Conservation (phyloP, 176 grass and related monocot species). For the Rhynchospora pubera region DNA sequence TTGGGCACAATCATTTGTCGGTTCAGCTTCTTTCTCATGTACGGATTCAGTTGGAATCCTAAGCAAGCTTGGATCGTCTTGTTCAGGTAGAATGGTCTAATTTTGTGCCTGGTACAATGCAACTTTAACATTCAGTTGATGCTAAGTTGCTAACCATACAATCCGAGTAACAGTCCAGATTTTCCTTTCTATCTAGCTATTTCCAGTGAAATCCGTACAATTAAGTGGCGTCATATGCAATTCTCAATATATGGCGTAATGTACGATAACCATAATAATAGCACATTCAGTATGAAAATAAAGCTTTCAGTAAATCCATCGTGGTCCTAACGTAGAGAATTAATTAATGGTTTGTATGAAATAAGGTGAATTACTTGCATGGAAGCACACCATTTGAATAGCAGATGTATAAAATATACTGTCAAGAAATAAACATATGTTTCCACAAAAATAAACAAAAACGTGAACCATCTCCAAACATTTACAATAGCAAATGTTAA, state of each 20-base stretch:
- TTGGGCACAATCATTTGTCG: neutral
- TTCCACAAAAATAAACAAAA: neutral
- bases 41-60: neutral
- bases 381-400: neutral
- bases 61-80: neutral
- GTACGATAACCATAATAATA: neutral
- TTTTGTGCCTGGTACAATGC: no score
- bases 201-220: neutral
- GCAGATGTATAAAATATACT: neutral
- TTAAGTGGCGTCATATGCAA: neutral
- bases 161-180: neutral
- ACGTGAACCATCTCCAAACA: neutral
- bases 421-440: neutral
- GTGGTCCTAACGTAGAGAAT: no score
- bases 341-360: neutral
- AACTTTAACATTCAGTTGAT: neutral
- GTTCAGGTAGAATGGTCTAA: neutral
- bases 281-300: neutral
- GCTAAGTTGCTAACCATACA: neutral
- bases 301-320: no score
- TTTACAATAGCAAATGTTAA: neutral
- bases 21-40: neutral
- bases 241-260: neutral
- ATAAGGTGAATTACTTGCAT: neutral
- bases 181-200: neutral